Evolutionary conservation across 495 filamentous ascomycete genomes (phyloP).

Genomic region (Platismatia glauca): DNA sequence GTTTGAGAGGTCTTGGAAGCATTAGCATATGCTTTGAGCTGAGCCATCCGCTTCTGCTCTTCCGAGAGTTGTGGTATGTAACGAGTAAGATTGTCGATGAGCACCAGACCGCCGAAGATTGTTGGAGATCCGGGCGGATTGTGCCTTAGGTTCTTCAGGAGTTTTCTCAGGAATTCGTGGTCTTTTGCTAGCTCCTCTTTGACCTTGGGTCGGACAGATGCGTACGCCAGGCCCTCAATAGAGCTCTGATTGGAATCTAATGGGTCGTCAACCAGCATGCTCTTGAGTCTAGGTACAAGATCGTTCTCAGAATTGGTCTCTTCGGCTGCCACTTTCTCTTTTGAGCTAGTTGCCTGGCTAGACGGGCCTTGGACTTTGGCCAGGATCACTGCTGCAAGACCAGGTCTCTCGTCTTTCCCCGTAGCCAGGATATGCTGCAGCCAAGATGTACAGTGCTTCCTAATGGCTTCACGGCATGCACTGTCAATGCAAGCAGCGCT

Average conservation of each 20-base stretch:
- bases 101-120: conserved; percentile 75
- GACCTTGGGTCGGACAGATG: conserved; percentile 69
- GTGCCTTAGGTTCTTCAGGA: conserved; percentile 50
- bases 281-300: conserved; percentile 68
- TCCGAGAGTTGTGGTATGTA: conserved; percentile 75
- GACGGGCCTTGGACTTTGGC: conserved; percentile 52
- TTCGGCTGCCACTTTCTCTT: conserved; percentile 31
- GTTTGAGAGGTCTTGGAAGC: conserved; percentile 53
- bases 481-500: conserved; percentile 81
- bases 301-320: conserved; percentile 58
- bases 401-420: conserved; percentile 52
- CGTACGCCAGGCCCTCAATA: conserved; percentile 89
- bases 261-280: conserved; percentile 56
- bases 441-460: conserved; percentile 73
- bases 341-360: conserved; percentile 32
- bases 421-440: conserved; percentile 67
- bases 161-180: conserved; percentile 49
- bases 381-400: conserved; percentile 76
- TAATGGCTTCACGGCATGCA: conserved; percentile 67
- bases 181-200: conserved; percentile 72
- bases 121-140: conserved; percentile 45
- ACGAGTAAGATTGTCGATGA: conserved; percentile 70
- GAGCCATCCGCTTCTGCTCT: conserved; percentile 80
- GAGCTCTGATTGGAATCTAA: conserved; percentile 53
- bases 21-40: conserved; percentile 90